Evolutionary conservation across 805 yeast species (phyloP), one percentile per base, ranked within the genome.

Genomic region (Wickerhamomyces pijperi): DNA sequence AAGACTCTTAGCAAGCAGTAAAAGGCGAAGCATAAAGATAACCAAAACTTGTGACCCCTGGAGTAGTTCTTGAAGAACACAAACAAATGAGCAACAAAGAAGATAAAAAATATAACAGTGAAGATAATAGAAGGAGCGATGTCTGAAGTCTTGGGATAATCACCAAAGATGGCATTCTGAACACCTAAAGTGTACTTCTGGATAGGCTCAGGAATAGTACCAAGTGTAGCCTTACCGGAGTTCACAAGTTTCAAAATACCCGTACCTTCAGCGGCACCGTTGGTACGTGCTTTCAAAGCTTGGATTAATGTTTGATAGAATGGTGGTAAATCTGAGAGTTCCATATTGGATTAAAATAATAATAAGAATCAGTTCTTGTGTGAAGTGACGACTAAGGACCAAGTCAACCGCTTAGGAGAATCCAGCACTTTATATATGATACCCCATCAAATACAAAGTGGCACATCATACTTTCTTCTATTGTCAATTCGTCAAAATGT

Each of bases 81-180:
- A 18, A 47, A 41, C 4, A 61, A 37, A 49, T 77, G 78, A 1
- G 64, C 63, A 2, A 74, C 20, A 31, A 64, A 52, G 36, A 80
- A 49, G 11, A 78, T 39, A 13, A 63, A 57, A 48, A 76, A 81
- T 4, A 72, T 59, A 1, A 70, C 82, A 14, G 69, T 53, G 47
- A 80, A 78, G 2, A 81, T 55, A 3, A 73, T 73, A 44, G 72
- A 63, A 18, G 86, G 86, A 3, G 74, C 84, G 18, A 65, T 54
- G 56, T 82, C 90, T 11, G 50, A 50, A 19, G 39, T 35, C 12
- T 28, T 25, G 13, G 86, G 84, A 51, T 79, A 81, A 18, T 71
- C 73, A 18, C 88, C 88, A 57, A 78, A 79, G 37, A 76, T 59
- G 13, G 72, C 63, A 36, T 65, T 68, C 52, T 74, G 78, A 37